Evolutionary conservation across 1,284 basidiomycete genomes (phyloP), one percentile per base, ranked within the genome.

Genomic region (Coniferiporia sulphurascens): DNA sequence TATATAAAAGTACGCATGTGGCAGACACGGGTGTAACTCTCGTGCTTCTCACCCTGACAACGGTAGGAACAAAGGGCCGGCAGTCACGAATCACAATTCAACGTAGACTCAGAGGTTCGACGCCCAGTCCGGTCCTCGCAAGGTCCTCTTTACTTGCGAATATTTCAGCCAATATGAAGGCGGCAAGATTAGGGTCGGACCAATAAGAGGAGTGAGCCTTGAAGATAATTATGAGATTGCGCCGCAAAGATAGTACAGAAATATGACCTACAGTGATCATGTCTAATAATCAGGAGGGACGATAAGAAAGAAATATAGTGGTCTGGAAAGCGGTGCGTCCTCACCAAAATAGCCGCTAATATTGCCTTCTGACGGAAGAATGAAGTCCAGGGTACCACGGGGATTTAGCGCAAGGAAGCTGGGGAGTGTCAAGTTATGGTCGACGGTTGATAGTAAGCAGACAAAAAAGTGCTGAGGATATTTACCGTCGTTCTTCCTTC

Each of bases 181-280:
- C 61, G 4, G 68, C 68, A 17, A 71, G 56, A 45, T 65, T 67
- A 12, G 66, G 55, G 54, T 71, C 69, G 17, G 65, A 59, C 69
- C 69, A 71, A 52, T 71, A 71, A 19, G 67, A 59, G 56, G 68
- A 66, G 56, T 71, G 69, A 3, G 69, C 67, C 67, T 69, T 49
- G 12, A 51, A 43, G 32, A 44, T 19, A 43, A 34, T 15, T 38
- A 36, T 15, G 17, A 41, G 17, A 27, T 34, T 17, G 52, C 27
- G 13, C 43, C 21, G 27, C 21, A 56, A 10, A 60, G 41, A 10
- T 12, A 10, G 34, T 6, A 22, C 2, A 17, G n/a, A 46, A 17
- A 15, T 46, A 21, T 9, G 17, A 58, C 66, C 60, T 55, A 69
- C 68, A 17, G 66, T 68, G 35, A 70, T 64, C 69, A 71, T 71